Evolutionary conservation across 1,284 basidiomycete genomes (phyloP).

Genomic region (Boletus semigastroideus): DNA sequence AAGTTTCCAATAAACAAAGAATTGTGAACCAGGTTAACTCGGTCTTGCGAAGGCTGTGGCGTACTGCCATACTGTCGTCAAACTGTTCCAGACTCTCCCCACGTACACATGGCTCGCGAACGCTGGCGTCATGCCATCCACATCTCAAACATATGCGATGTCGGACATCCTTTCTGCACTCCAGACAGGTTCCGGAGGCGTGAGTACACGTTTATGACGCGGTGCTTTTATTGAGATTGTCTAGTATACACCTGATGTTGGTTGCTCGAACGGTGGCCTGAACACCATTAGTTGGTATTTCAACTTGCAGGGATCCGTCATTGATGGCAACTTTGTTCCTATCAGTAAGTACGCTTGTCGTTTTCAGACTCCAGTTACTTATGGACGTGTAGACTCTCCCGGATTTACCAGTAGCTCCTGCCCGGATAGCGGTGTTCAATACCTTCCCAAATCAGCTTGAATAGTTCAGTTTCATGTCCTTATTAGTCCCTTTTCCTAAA

Average conservation of each 20-base stretch:
- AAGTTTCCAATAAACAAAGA: slow-evolving; percentile 5
- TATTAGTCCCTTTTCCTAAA: too few species aligned
- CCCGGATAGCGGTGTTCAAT: slow-evolving; percentile 57
- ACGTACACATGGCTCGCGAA: slow-evolving; percentile 70
- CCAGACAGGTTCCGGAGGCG: slow-evolving; percentile 48
- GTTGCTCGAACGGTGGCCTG: slow-evolving; percentile 50
- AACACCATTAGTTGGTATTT: slow-evolving; percentile 67
- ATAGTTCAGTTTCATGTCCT: neutral
- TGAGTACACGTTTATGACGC: slow-evolving; percentile 12
- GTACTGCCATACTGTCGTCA: slow-evolving; percentile 68
- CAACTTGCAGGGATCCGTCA: slow-evolving; percentile 61
- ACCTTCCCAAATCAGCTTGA: slow-evolving; percentile 55
- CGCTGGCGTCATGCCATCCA: slow-evolving; percentile 71
- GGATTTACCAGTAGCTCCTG: slow-evolving; percentile 50
- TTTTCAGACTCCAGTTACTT: neutral
- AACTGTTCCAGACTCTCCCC: slow-evolving; percentile 60
- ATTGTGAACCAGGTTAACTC: slow-evolving; percentile 9
- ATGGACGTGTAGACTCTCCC: slow-evolving; percentile 47
- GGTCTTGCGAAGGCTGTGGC: slow-evolving; percentile 54
- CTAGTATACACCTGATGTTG: slow-evolving; percentile 55
- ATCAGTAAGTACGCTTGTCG: slow-evolving; percentile 44
- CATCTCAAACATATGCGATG: slow-evolving; percentile 56
- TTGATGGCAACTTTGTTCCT: slow-evolving; percentile 62
- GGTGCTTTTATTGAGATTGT: neutral
- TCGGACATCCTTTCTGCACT: slow-evolving; percentile 58